These are phyloP conservation scores for Colletotrichum truncatum DNA, from an alignment of 2,329 filamentous ascomycete genomes.

Conservation along the genomic window DNA sequence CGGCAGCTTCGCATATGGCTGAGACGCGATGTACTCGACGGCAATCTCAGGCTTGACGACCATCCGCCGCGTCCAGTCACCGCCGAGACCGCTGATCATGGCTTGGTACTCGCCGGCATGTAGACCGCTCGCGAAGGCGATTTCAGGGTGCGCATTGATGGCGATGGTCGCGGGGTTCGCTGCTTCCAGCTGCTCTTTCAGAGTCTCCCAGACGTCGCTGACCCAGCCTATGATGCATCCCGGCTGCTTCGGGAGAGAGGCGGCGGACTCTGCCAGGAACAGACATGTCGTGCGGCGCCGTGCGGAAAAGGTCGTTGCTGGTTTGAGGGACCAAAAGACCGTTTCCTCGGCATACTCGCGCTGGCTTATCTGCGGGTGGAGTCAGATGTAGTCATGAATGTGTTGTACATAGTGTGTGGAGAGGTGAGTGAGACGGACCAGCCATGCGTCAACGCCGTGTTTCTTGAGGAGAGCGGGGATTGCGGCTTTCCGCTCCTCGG, in stretches of 20 bases:
- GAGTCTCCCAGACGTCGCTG: slow-evolving; percentile 48
- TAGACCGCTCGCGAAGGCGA: slow-evolving; percentile 56
- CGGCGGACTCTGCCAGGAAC: slow-evolving; percentile 50
- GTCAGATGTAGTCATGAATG: not conserved
- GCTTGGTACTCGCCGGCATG: slow-evolving; percentile 56
- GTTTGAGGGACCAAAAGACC: slow-evolving; percentile 60
- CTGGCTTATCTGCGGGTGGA: slow-evolving; percentile 53
- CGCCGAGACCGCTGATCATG: slow-evolving; percentile 44
- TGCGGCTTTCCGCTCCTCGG: slow-evolving; percentile 47
- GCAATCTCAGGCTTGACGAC: slow-evolving; percentile 54
- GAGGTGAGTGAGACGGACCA: slow-evolving; percentile 42
- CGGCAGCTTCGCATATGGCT: slow-evolving; percentile 46
- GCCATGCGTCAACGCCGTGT: slow-evolving; percentile 57
- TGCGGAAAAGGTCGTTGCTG: slow-evolving; percentile 55
- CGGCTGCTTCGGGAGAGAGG: slow-evolving; percentile 41
- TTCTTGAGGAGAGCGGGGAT: slow-evolving; percentile 54
- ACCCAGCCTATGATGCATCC: slow-evolving; percentile 27
- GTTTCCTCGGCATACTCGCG: slow-evolving; percentile 62
- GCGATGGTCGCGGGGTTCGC: slow-evolving; percentile 49
- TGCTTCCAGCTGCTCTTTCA: slow-evolving; percentile 46
- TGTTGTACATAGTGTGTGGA: not conserved
- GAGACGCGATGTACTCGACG: slow-evolving; percentile 55
- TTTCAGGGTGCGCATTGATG: slow-evolving; percentile 53
- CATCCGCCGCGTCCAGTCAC: slow-evolving; percentile 48
- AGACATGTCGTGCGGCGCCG: slow-evolving; percentile 59